Percentiles rank a stretch among this genome's conserved stretches.
Conservation (phyloP, 192 early-diverging fungal genomes). For the Funneliformis mosseae region DNA sequence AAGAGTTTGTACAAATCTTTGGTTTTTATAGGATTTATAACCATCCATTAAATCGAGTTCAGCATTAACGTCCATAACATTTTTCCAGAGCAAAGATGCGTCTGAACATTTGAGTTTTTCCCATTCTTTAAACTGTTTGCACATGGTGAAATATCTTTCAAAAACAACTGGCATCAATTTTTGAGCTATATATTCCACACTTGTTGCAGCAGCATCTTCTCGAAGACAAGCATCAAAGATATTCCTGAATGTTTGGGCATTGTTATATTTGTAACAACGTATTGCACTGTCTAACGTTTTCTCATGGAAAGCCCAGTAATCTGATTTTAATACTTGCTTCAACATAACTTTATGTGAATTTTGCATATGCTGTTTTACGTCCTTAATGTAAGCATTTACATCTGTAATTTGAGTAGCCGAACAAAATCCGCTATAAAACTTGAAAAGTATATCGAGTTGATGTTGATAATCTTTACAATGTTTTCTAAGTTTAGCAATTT, state of each 20-base stretch:
- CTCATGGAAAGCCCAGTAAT: not conserved
- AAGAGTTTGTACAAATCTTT: not conserved
- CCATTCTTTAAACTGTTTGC: conserved; percentile 15
- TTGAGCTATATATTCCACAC: not conserved
- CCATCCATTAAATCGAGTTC: conserved; percentile 3
- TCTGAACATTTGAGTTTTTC: not conserved
- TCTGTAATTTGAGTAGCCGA: not conserved
- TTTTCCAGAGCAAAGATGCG: conserved; percentile 17
- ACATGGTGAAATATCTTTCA: not conserved
- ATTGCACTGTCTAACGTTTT: not conserved
- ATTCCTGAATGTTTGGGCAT: conserved; percentile 11
- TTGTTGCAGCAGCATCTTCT: not conserved
- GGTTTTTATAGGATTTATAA: not conserved
- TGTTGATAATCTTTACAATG: not conserved
- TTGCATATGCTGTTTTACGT: not conserved
- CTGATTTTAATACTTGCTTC: not conserved
- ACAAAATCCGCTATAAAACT: not conserved
- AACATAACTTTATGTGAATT: not conserved
- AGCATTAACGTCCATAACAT: not conserved
- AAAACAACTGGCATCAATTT: not conserved
- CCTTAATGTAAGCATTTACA: not conserved
- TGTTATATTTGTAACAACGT: not conserved
- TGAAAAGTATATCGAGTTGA: not conserved
- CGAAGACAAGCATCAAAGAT: not conserved
- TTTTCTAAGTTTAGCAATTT: not conserved